Percentiles rank a stretch among this genome's conserved stretches.
These are phyloP conservation scores for Skeletonema marinoi DNA, from an alignment of 108 stramenopile species.

Conservation along the genomic window DNA sequence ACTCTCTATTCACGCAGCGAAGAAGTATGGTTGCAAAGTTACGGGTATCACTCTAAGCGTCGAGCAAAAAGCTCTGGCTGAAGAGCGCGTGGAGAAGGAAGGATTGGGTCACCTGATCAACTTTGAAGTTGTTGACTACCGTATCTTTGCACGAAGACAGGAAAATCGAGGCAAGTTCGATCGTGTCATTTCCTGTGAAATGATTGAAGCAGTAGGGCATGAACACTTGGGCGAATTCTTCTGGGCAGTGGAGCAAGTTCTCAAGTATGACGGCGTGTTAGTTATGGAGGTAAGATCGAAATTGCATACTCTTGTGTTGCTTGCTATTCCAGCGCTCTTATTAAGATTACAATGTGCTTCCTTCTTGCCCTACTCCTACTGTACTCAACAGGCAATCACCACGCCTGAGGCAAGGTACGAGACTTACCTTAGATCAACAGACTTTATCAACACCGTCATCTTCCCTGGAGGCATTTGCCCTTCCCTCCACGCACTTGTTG, in stretches of 20 bases:
- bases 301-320: no score
- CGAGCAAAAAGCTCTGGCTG: slow-evolving; percentile 92
- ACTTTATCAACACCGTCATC: slow-evolving; percentile 97
- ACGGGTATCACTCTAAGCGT: slow-evolving; percentile 93
- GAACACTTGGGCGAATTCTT: slow-evolving; percentile 90
- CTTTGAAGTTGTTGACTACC: slow-evolving; percentile 94
- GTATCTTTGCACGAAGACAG: slow-evolving; percentile 69
- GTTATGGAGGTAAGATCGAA: slow-evolving; percentile 82
- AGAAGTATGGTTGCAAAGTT: slow-evolving; percentile 90
- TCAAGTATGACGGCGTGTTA: slow-evolving; percentile 83
- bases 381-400: slow-evolving; percentile 67
- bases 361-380: neutral
- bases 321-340: no score
- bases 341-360: no score
- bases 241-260: slow-evolving; percentile 88
- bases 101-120: slow-evolving; percentile 83
- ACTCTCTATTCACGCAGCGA: slow-evolving; percentile 88
- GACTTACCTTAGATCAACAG: slow-evolving; percentile 83
- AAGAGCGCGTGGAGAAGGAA: slow-evolving; percentile 79
- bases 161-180: slow-evolving; percentile 85
- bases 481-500: slow-evolving; percentile 85
- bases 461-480: slow-evolving; percentile 95
- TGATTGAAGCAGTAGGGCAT: slow-evolving; percentile 99
- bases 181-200: slow-evolving; percentile 94
- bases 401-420: slow-evolving; percentile 95